Evolutionary conservation across 352 stramenopile species (phyloP).

Genomic region (Albugo candida): DNA sequence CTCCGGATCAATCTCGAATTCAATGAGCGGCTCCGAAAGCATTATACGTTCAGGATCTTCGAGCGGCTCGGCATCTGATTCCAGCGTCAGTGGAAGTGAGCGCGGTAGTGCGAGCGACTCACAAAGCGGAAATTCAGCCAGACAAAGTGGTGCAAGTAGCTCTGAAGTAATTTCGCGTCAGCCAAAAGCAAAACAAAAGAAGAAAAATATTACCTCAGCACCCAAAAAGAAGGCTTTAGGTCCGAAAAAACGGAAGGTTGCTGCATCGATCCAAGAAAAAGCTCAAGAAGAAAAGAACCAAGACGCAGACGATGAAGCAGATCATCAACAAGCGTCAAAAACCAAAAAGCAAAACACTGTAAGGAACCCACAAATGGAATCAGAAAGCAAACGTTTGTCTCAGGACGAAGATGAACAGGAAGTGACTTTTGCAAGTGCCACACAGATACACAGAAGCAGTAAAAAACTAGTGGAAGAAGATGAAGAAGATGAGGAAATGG

Average conservation of each 20-base stretch:
- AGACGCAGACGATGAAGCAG: neutral
- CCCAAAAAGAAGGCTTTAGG: neutral
- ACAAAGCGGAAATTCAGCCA: neutral
- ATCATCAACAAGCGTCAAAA: too few relatives aligned
- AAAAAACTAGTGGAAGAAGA: conserved; percentile 1
- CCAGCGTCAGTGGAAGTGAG: neutral
- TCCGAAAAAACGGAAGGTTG: neutral
- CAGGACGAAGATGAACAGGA: too few relatives aligned
- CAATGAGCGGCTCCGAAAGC: too few relatives aligned
- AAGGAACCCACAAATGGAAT: too few relatives aligned
- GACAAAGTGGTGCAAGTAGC: neutral
- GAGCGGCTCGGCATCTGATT: neutral
- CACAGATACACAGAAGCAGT: neutral
- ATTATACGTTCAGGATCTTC: neutral
- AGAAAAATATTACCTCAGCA: neutral
- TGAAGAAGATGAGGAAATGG: conserved; percentile 10
- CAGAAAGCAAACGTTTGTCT: too few relatives aligned
- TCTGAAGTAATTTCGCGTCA: neutral
- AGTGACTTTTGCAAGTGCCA: too few relatives aligned
- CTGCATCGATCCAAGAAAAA: neutral
- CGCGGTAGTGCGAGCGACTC: neutral
- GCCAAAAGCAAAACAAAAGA: neutral
- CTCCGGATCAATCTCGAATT: too few relatives aligned
- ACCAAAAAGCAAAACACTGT: too few relatives aligned
- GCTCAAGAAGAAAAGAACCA: neutral